Evolutionary conservation across 2,329 filamentous ascomycete species (phyloP).

Genomic region (Tolypocladium album): DNA sequence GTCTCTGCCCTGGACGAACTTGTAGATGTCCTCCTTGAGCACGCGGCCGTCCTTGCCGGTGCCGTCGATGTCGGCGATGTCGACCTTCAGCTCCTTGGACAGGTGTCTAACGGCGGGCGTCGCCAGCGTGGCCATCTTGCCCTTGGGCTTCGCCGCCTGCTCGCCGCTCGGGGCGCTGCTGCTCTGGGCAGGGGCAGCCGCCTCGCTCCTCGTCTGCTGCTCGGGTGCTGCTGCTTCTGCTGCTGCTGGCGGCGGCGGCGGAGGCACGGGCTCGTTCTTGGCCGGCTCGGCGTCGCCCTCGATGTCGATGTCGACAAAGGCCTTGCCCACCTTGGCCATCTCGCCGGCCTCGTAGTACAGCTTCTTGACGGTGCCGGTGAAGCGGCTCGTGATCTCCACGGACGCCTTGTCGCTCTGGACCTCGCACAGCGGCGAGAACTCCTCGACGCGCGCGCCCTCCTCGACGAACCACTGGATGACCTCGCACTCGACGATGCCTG

Average conservation of each 20-base stretch:
- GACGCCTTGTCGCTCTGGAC: conserved; percentile 96
- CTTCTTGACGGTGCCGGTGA: conserved; percentile 91
- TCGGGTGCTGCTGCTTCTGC: neutral
- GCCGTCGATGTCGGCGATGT: conserved; percentile 69
- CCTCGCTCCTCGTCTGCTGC: neutral
- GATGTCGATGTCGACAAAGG: conserved; percentile 91
- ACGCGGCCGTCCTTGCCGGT: conserved; percentile 88
- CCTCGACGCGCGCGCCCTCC: conserved; percentile 87
- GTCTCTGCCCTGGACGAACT: conserved; percentile 48
- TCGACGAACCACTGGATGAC: conserved; percentile 99
- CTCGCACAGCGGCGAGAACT: conserved; percentile 96
- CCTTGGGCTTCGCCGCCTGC: conserved; percentile 24
- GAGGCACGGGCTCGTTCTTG: conserved; percentile 17
- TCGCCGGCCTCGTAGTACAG: conserved; percentile 92
- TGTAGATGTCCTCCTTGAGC: conserved; percentile 82
- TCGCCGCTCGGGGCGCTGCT: neutral
- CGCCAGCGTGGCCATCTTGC: conserved; percentile 65
- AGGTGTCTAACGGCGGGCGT: conserved; percentile 89
- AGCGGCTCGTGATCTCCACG: conserved; percentile 87
- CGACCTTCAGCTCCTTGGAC: conserved; percentile 65
- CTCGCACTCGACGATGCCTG: conserved; percentile 95
- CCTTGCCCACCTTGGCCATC: conserved; percentile 91
- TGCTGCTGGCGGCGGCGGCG: conserved; percentile 4
- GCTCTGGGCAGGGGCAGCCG: neutral
- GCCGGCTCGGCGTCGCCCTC: conserved; percentile 41